phyloP scores from a whole-genome alignment of 495 filamentous ascomycete genomes.

The Gamarada debralockiae region DNA sequence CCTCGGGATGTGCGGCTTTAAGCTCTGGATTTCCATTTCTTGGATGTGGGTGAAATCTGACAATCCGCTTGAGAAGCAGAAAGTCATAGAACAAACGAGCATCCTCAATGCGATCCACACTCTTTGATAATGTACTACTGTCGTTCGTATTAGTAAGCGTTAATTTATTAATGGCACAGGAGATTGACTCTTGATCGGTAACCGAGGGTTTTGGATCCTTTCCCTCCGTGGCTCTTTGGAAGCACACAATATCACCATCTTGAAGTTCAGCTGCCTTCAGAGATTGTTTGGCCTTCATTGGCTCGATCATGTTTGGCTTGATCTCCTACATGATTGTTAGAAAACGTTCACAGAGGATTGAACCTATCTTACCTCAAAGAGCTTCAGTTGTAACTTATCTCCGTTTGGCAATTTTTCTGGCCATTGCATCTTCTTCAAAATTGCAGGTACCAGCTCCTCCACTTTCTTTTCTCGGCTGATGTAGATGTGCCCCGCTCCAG shows the following conservation, averaged over 20 bases:
- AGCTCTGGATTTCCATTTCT: slow-evolving; percentile 37
- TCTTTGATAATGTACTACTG: slow-evolving; percentile 18
- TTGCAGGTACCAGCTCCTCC: slow-evolving; percentile 74
- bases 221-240: slow-evolving; percentile 51
- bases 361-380: slow-evolving; percentile 63
- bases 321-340: slow-evolving; percentile 63
- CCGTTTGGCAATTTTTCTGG: slow-evolving; percentile 35
- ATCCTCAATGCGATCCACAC: slow-evolving; percentile 49
- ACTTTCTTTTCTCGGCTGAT: slow-evolving; percentile 84
- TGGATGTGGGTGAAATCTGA: slow-evolving; percentile 63
- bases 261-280: slow-evolving; percentile 90
- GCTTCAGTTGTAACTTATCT: slow-evolving; percentile 41
- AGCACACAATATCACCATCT: slow-evolving; percentile 95
- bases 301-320: slow-evolving; percentile 94
- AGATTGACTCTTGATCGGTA: slow-evolving; percentile 55
- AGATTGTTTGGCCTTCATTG: slow-evolving; percentile 84
- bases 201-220: slow-evolving; percentile 37
- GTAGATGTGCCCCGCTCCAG: slow-evolving; percentile 77
- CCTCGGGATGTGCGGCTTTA: slow-evolving; percentile 44
- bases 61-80: slow-evolving; percentile 73
- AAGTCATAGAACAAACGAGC: slow-evolving; percentile 89
- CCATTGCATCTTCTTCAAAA: slow-evolving; percentile 87
- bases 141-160: slow-evolving; percentile 18
- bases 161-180: slow-evolving; percentile 37
- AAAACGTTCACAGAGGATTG: not conserved